Conservation (phyloP, 2,329 filamentous ascomycete genomes). For the Colletotrichum sp. region DNA sequence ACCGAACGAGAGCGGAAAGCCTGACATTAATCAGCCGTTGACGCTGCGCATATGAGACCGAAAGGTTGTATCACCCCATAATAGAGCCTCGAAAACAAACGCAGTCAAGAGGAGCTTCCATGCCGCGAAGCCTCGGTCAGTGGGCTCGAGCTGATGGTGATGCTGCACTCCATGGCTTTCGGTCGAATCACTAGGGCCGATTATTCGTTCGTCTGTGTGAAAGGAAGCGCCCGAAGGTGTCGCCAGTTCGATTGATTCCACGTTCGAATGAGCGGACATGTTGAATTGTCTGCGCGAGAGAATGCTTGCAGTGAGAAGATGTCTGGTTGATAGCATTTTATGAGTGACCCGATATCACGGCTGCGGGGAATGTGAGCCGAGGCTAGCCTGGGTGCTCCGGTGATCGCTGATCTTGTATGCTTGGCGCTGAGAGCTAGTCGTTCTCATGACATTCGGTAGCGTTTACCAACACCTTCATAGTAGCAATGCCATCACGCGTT, state of each 20-base stretch:
- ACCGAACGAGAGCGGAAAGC: conserved; percentile 33
- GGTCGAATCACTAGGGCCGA: background rate
- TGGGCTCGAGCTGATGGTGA: conserved; percentile 21
- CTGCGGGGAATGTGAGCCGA: background rate
- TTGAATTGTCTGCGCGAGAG: background rate
- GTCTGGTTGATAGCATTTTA: background rate
- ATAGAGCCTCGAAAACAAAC: conserved; percentile 30
- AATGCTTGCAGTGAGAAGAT: background rate
- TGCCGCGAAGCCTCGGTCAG: conserved; percentile 27
- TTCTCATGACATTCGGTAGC: background rate
- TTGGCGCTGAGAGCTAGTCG: background rate
- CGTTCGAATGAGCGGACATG: background rate
- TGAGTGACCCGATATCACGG: background rate
- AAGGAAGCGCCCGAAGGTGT: background rate
- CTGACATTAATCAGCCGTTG: conserved; percentile 5
- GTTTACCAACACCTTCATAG: background rate
- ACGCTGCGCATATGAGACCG: background rate
- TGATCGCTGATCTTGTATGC: background rate
- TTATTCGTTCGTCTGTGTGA: background rate
- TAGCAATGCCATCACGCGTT: too few species aligned
- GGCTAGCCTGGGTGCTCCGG: background rate
- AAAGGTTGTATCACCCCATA: conserved; percentile 24
- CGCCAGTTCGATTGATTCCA: background rate
- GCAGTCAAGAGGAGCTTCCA: conserved; percentile 28
- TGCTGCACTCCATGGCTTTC: background rate